Evolutionary conservation across 2,329 filamentous ascomycete species (phyloP).

Genomic region (Stemphylium beticola): DNA sequence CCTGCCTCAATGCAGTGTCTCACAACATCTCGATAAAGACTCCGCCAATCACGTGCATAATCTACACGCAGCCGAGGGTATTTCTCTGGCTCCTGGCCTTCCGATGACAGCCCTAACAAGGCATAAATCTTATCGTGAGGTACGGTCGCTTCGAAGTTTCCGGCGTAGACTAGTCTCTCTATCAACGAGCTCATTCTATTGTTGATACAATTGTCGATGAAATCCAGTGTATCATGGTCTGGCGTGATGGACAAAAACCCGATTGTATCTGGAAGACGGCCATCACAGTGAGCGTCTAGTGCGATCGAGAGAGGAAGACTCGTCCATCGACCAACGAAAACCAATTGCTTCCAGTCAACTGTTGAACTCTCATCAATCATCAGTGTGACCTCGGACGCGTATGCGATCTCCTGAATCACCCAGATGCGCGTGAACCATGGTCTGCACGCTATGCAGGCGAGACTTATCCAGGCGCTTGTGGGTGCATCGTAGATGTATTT

Average conservation of each 20-base stretch:
- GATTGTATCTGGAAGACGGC: not conserved
- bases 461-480: too few species aligned
- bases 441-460: not conserved
- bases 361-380: not conserved
- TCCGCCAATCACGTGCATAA: slow-evolving; percentile 2
- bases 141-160: slow-evolving; percentile 1
- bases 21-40: slow-evolving; percentile 4
- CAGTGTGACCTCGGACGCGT: not conserved
- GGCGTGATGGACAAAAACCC: not conserved
- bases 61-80: slow-evolving; percentile 6
- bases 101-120: slow-evolving; percentile 1
- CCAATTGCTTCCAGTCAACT: slow-evolving; percentile 2
- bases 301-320: too few species aligned
- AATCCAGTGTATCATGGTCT: too few species aligned
- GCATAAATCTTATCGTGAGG: slow-evolving; percentile 13
- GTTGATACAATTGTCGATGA: slow-evolving; percentile 1
- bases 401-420: slow-evolving; percentile 7
- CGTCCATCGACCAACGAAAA: not conserved
- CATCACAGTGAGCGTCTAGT: not conserved
- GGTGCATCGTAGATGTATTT: too few species aligned
- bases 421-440: slow-evolving; percentile 9
- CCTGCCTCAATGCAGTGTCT: slow-evolving; percentile 5
- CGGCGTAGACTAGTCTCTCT: not conserved
- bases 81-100: not conserved
- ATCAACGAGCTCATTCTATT: not conserved